Base-by-base conservation (phyloP, 2,329 filamentous ascomycete genomes). In the Bipolaris victoriae region DNA sequence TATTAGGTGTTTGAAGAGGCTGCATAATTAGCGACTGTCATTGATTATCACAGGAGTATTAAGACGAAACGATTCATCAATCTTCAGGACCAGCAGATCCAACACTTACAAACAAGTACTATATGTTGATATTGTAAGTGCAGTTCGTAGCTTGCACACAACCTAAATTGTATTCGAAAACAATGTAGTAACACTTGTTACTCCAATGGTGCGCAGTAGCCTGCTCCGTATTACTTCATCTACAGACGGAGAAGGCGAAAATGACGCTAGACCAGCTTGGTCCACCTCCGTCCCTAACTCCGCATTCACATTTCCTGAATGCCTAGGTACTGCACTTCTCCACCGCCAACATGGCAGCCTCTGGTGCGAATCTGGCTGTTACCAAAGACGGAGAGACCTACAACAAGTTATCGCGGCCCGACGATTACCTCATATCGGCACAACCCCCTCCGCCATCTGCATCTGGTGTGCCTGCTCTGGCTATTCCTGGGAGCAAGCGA, bases 401-500 rank as follows among this genome's bases (percentile, higher is more conserved):
- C 61, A 77, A 77, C 59, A 77, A 75, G 57, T 64, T 76, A 22
- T 65, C 66, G 33, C 67, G 75, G 47, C 75, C 75, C 2, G 67
- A 73, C 49, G 60, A 71, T 24, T 72, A 67, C 51, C 54, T 70
- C 2, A 29, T 61, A 20, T 49, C 61, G n/a, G 52, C 61, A 7
- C 48, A 58, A 2, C 46, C 56, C 24, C 57, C 52, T 26, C 54
- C 49, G 24, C 63, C 58, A 20, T 57, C 53, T 7, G 53, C 31
- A 3, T 18, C 49, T 26, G 16, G 56, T 16, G 39, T 44, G 47
- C 16, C 48, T 3, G 24, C 58, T 33, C 11, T 51, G 11, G 16
- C 49, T 1, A 35, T 43, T 9, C 41, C 61, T 18, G 16, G 56
- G 37, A 52, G 44, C 60, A 68, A 71, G 60, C 62, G 69, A 55